Percentiles rank a stretch among this genome's conserved stretches.
phyloP scores from a whole-genome alignment of 371 early-diverging fungal genomes.

The Rhizopus sp. region DNA sequence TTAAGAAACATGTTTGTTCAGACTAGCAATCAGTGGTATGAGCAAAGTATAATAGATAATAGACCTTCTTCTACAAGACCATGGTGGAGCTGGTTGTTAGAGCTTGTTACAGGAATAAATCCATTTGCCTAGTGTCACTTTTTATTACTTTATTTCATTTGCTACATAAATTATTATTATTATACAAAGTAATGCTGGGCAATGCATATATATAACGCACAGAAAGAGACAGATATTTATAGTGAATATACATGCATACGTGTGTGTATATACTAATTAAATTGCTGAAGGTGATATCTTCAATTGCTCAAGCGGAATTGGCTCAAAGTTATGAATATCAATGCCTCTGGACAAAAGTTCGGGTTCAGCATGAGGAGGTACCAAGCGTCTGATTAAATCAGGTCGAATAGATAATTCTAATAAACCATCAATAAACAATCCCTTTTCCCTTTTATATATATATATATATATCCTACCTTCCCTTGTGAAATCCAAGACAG shows the following conservation, averaged over 20 bases:
- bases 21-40: slow-evolving; percentile 34
- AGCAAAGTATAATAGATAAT: slow-evolving; percentile 11
- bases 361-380: slow-evolving; percentile 65
- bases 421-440: neutral
- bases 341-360: slow-evolving; percentile 54
- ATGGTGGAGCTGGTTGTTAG: slow-evolving; percentile 13
- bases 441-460: neutral
- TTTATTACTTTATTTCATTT: no score
- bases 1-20: slow-evolving; percentile 29
- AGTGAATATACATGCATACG: no score
- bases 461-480: slow-evolving; percentile 60
- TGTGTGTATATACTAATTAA: slow-evolving; percentile 2
- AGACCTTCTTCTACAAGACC: neutral
- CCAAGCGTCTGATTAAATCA: slow-evolving; percentile 58
- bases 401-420: slow-evolving; percentile 57
- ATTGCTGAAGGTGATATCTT: slow-evolving; percentile 32
- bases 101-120: no score
- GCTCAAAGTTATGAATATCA: slow-evolving; percentile 49
- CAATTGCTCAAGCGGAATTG: slow-evolving; percentile 45
- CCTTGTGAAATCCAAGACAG: slow-evolving; percentile 85
- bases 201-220: no score
- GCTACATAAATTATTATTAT: no score
- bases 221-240: no score
- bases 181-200: no score
- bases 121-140: no score